Percentiles rank a stretch among this genome's conserved stretches.
Evolutionary conservation across 1,284 basidiomycete genomes (phyloP).

Genomic region (Ustilago crameri): DNA sequence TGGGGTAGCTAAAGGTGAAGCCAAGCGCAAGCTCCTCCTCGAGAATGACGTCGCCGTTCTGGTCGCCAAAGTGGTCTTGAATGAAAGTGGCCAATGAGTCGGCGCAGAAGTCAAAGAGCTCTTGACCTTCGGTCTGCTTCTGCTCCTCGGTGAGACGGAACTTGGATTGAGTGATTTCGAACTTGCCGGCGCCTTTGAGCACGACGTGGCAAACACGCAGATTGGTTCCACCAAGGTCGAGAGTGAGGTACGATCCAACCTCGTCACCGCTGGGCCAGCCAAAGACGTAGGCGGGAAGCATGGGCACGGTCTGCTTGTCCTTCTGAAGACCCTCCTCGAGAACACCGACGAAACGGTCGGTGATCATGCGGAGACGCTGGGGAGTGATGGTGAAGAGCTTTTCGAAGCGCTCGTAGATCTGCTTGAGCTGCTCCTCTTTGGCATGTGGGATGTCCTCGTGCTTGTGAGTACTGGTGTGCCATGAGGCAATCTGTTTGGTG

Average conservation of each 20-base stretch:
- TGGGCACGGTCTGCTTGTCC: slow-evolving; percentile 85
- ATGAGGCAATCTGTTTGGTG: slow-evolving; percentile 57
- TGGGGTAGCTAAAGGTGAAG: slow-evolving; percentile 79
- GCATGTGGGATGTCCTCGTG: slow-evolving; percentile 54
- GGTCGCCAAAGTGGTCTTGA: slow-evolving; percentile 76
- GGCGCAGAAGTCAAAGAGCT: slow-evolving; percentile 96
- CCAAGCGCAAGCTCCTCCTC: slow-evolving; percentile 85
- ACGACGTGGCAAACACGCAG: slow-evolving; percentile 96
- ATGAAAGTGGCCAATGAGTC: slow-evolving; percentile 92
- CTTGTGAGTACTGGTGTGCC: slow-evolving; percentile 61
- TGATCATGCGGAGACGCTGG: slow-evolving; percentile 74
- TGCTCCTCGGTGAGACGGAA: slow-evolving; percentile 97
- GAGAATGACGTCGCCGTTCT: slow-evolving; percentile 73
- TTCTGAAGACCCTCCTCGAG: slow-evolving; percentile 88
- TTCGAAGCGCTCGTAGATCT: slow-evolving; percentile 50
- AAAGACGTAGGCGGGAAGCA: slow-evolving; percentile 97
- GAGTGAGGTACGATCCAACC: slow-evolving; percentile 86
- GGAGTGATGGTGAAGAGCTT: slow-evolving; percentile 62
- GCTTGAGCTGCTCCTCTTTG: slow-evolving; percentile 55
- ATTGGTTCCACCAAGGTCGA: slow-evolving; percentile 94
- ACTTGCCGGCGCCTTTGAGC: slow-evolving; percentile 89
- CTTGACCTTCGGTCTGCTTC: slow-evolving; percentile 95
- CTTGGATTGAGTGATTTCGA: slow-evolving; percentile 97
- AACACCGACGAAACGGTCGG: slow-evolving; percentile 91
- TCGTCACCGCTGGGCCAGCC: slow-evolving; percentile 94